A percentile compares a stretch with the other conserved stretches of the same genome.
Evolutionary conservation across 352 stramenopile genomes (phyloP).

Genomic region (Blastocystis sp.): DNA sequence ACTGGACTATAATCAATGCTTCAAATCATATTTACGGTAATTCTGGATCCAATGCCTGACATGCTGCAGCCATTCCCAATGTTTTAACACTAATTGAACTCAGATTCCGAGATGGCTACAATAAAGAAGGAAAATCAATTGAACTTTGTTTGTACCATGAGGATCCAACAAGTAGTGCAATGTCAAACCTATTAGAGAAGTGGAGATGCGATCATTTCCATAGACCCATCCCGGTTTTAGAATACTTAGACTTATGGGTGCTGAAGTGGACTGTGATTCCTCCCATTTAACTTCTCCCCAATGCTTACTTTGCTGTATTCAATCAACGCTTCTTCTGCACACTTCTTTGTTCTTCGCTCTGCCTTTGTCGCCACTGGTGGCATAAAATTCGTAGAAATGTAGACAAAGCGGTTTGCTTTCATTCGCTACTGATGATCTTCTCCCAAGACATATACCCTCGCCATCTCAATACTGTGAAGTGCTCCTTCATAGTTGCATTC

Average conservation of each 20-base stretch:
- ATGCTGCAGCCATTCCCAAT: conserved; percentile 10
- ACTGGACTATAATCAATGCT: background rate
- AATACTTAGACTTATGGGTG: conserved; percentile 43
- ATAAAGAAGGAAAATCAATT: background rate
- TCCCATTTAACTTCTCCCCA: background rate
- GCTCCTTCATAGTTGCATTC: conserved; percentile 62
- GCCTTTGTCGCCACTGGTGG: conserved; percentile 2
- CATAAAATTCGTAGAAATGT: conserved; percentile 36
- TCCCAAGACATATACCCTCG: background rate
- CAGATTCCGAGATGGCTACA: conserved; percentile 27
- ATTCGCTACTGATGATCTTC: background rate
- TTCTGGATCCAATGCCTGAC: conserved; percentile 14
- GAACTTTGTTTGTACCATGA: background rate
- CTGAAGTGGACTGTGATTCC: conserved; percentile 15
- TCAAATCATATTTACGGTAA: too few relatives aligned
- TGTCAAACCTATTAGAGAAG: background rate
- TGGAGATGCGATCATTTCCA: conserved; percentile 22
- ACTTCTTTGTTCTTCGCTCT: conserved; percentile 50
- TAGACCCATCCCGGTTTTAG: conserved; percentile 58
- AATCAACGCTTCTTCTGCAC: conserved; percentile 22
- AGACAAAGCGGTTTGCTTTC: conserved; percentile 53
- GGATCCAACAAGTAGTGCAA: background rate
- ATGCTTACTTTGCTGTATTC: conserved; percentile 19
- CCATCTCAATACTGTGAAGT: conserved; percentile 63
- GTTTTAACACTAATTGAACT: conserved; percentile 44